These are phyloP conservation scores for Penicillium fimorum DNA, from an alignment of 495 filamentous ascomycete species.

Conservation along the genomic window DNA sequence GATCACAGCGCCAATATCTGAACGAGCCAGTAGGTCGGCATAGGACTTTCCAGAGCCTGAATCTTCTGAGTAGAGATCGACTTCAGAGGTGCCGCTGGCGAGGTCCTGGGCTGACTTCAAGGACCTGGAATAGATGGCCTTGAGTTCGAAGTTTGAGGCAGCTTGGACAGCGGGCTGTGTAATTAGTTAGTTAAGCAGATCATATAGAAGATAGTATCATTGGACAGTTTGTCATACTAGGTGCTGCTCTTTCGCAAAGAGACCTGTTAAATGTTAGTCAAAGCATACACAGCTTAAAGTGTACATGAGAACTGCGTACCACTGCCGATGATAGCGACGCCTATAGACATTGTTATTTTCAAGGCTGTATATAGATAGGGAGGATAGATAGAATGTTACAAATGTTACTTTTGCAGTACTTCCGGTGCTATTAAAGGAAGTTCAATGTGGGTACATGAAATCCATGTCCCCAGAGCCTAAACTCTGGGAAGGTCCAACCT, in stretches of 20 bases:
- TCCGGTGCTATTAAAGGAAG: neutral
- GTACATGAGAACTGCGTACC: slow-evolving; percentile 49
- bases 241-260: slow-evolving; percentile 47
- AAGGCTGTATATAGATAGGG: neutral
- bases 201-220: neutral
- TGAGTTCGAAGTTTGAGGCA: slow-evolving; percentile 45
- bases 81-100: slow-evolving; percentile 30
- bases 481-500: slow-evolving; percentile 30
- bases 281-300: slow-evolving; percentile 12
- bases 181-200: neutral
- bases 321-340: slow-evolving; percentile 67
- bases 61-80: slow-evolving; percentile 64
- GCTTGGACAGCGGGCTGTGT: slow-evolving; percentile 53
- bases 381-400: neutral
- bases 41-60: slow-evolving; percentile 51
- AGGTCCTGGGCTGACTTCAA: slow-evolving; percentile 49
- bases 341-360: slow-evolving; percentile 37
- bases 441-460: slow-evolving; percentile 16
- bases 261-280: slow-evolving; percentile 37
- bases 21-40: slow-evolving; percentile 59
- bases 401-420: neutral
- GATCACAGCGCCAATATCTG: slow-evolving; percentile 67
- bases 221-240: slow-evolving; percentile 33
- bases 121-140: slow-evolving; percentile 64
- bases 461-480: slow-evolving; percentile 12